Base-by-base conservation (phyloP, 2,329 filamentous ascomycete species). In the Biscogniauxia marginata region DNA sequence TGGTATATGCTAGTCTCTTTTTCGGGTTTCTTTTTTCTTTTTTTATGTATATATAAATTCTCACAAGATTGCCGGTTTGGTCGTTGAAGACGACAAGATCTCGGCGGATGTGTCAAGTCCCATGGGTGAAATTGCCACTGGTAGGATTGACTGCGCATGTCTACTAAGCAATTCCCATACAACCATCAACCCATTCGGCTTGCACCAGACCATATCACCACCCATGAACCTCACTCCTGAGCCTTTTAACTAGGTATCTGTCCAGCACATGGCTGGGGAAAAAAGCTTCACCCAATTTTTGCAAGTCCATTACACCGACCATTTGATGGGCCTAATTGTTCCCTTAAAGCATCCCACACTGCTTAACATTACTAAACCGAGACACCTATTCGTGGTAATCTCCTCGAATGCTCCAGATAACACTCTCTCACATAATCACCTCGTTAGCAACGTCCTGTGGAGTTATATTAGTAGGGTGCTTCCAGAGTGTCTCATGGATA, bases 341-440 rank as follows among this genome's bases (percentile, higher is more conserved):
- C 30, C 30, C 11, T 39, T 39, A 39, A 39, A 39, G 30, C 13
- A 16, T 16, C 30, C 30, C 30, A 39, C 30, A 16, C 30, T 39
- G 13, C 30, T 39, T 16, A 39, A 39, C 13, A 39, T 39, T 16
- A 46, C 19, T 46, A 13, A 25, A 18, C 16, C 9, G 22, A 49
- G 16, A 49, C 23, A 55, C 34, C 9, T 19, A 50, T 34, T 44
- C 48, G 30, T 39, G 9, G 30, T n/a, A 39, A 16, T n/a, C n/a
- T 39, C 6, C n/a, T 16, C 11, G 5, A 19, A 45, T 43, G 44
- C 23, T 9, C 43, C 44, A 30, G 57, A 52, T 49, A 21, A 50
- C 45, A 4, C 20, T 30, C 22, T 53, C 56, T 81, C 84, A 97
- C 93, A 97, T 97, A 73, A 97, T 97, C 70, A 96, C 90, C 73